Evolutionary conservation across 495 filamentous ascomycete species (phyloP).

Genomic region (Hyaloscypha hepaticicola): DNA sequence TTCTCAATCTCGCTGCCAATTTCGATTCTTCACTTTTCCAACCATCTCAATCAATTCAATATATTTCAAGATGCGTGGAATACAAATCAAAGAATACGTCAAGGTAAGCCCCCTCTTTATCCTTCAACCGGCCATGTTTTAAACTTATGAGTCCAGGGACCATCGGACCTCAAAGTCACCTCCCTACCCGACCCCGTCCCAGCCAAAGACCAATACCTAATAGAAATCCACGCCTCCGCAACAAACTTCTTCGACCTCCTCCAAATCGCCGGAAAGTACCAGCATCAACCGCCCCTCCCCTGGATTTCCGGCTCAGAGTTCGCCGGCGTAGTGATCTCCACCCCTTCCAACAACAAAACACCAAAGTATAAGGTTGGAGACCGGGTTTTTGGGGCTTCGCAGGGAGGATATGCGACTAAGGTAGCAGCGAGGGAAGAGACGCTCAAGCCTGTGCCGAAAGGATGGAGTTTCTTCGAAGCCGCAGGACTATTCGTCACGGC

Average conservation of each 20-base stretch:
- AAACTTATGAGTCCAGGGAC: conserved; percentile 55
- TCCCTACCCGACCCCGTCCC: conserved; percentile 72
- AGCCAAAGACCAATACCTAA: conserved; percentile 71
- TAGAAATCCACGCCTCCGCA: conserved; percentile 83
- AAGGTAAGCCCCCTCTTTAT: conserved; percentile 49
- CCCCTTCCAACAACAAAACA: conserved; percentile 48
- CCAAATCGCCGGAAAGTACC: conserved; percentile 44
- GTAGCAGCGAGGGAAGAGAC: conserved; percentile 62
- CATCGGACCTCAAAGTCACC: conserved; percentile 72
- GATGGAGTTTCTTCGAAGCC: conserved; percentile 81
- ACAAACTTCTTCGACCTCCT: conserved; percentile 88
- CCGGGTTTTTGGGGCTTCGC: conserved; percentile 80
- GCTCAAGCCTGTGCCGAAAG: conserved; percentile 70
- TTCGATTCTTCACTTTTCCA: background rate
- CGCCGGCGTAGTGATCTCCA: conserved; percentile 69
- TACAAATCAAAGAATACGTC: conserved; percentile 82
- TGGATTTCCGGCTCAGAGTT: conserved; percentile 91
- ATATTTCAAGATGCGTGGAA: conserved; percentile 65
- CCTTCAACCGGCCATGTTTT: conserved; percentile 4
- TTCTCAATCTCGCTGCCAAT: background rate
- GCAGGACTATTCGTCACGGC: conserved; percentile 89
- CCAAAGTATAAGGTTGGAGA: conserved; percentile 71
- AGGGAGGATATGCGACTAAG: conserved; percentile 83
- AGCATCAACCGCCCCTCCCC: conserved; percentile 66
- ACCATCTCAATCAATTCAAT: background rate